Evolutionary conservation across 257 asterid genomes (phyloP), one percentile per base, ranked within the genome.

Genomic region (Solanum sitiens): DNA sequence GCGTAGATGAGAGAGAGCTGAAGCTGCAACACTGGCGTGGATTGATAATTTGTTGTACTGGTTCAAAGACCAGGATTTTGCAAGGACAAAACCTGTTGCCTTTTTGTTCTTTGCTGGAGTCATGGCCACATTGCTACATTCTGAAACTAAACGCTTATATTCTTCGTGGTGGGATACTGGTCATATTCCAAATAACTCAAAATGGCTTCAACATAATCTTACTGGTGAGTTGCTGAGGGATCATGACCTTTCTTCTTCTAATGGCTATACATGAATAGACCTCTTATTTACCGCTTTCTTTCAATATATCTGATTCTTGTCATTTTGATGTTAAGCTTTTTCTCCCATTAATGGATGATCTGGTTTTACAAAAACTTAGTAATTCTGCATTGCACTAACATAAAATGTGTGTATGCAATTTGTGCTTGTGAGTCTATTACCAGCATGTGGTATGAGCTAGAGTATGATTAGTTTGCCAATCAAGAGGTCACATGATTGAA

Each of bases 161-260:
- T 93, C 99, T 30, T 96, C 96, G 98, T 96, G 97, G 98, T 96
- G 98, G 99, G 98, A 95, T 86, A 93, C 68, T 8, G 68, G 98
- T 94, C 99, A 96, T 91, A 92, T 89, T 94, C 98, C 98, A 6
- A 96, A 94, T 89, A 96, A 94, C 92, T 95, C 98, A 5, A 96
- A 96, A 93, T 96, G 98, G 98, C 98, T 96, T 89, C 97, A 96
- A 88, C 96, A 95, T 25, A 94, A 96, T 91, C 96, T 94, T 61
- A 91, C 95, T 76, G 98, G 99, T 95, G 32, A 59, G 89, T 56
- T 27, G 25, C 13, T 21, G 68, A 61, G 68, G 68, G 68, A 61
- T 21, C 27, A 61, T 0, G 11, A 18, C 65, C n/a, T 20, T 56
- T 71, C 76, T 72, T 72, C 27, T 35, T 72, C 30, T 32, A 35